Evolutionary conservation across 2,329 filamentous ascomycete species (phyloP), one percentile per base, ranked within the genome.

Genomic region (Aspergillus awamori): DNA sequence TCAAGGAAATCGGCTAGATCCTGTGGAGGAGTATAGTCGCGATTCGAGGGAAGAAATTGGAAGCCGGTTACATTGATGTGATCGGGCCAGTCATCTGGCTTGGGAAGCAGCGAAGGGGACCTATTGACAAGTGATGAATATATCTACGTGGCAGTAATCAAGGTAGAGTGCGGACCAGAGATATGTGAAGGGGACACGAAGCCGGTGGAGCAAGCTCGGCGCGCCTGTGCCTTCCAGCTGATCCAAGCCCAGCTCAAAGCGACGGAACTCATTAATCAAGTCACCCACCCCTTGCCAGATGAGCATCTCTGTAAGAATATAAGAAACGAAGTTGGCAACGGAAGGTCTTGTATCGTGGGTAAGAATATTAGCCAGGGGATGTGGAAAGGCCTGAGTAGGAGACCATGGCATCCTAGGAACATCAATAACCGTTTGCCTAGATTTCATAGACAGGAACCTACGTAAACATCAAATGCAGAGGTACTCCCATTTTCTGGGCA

Each of bases 221-320:
- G 90, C 93, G 86, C 89, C 93, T 57, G 95, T 87, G 11, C 91
- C 79, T 64, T 89, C 92, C 41, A 97, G 82, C 0, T 89, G 86
- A 36, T 94, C 89, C 1, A 97, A 80, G 39, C 89, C 89, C 1
- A 96, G 82, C n/a, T 86, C 86, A 63, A 87, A 60, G 4, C 61
- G 58, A 8, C 66, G 65, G 45, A 67, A 68, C 22, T 62, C 24
- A 38, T 69, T 69, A 73, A 96, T 93, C 8, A 97, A 82, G 75
- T 96, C 93, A 53, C 93, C 92, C 8, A 96, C 79, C 0, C 92
- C 92, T 77, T 96, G 91, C 91, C 92, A 96, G 5, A 91, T 93
- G 81, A 96, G 86, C 85, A 94, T 90, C 66, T 96, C 92, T 4
- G 95, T 89, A 24, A 96, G 80, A 0, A 87, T 87, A 70, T 96